Evolutionary conservation across 2,329 filamentous ascomycete genomes (phyloP), one percentile per base, ranked within the genome.

Genomic region (Dactylellina leptospora): DNA sequence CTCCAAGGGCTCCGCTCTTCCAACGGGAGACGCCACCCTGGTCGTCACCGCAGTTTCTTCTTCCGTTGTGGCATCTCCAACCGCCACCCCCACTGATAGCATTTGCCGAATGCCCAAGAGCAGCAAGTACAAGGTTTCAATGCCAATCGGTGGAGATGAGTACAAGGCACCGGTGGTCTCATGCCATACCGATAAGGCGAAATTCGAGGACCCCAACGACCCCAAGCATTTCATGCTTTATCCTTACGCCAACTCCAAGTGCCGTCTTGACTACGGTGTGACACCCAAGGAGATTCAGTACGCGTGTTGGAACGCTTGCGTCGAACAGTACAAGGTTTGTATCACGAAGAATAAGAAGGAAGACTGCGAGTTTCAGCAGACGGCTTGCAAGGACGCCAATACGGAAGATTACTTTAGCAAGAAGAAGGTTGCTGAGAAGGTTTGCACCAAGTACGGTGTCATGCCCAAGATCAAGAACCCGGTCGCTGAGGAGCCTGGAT

Each of bases 321-420:
- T 53, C 28, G 48, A 53, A 25, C 48, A 53, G 18, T 28, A 27
- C 13, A 44, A 56, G 20, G n/a, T 20, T 28, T 56, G 53, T n/a
- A n/a, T 36, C 27, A 42, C 22, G 30, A 6, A 2, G 36, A 23
- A 8, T 56, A 44, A 10, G 4, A 56, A 56, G 36, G 44, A 56
- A 20, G 11, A 36, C 28, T 56, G 53, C 18, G n/a, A 27, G 4
- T 27, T 13, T 20, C 53, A 44, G 23, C 33, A 36, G 10, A 27
- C 42, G 53, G 53, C 53, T 10, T 56, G 36, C 22, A 44, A 28
- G 36, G 30, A 56, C 9, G 33, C 36, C 53, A 44, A 56, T 36
- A 56, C 18, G n/a, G 38, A 42, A n/a, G 8, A 4, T 4, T 6
- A 9, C 8, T 18, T 42, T 4, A 42, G 16, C 8, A 16, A 42